Evolutionary conservation across 2,329 filamentous ascomycete species (phyloP).

Genomic region (Colletotrichum musae): DNA sequence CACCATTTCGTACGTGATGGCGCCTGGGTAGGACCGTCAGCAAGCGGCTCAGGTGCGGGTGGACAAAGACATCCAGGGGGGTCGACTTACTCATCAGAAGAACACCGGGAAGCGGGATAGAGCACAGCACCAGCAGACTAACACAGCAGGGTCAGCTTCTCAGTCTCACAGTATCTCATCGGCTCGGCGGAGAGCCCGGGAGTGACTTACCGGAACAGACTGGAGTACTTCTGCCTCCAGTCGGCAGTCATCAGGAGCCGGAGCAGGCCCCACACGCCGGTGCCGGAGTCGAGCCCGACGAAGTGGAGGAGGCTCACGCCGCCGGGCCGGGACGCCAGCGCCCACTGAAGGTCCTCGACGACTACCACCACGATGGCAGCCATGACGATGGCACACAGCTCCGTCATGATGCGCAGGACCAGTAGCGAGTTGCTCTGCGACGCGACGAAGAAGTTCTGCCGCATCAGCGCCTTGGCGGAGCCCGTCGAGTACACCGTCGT

Average conservation of each 20-base stretch:
- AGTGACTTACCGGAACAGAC: constrained; percentile 29
- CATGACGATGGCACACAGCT: constrained; percentile 25
- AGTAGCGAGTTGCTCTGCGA: constrained; percentile 30
- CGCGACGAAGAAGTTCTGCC: constrained; percentile 28
- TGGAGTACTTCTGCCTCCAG: constrained; percentile 37
- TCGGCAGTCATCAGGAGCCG: constrained; percentile 32
- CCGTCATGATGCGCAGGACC: constrained; percentile 33
- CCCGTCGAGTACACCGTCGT: constrained; percentile 36
- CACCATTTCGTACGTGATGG: constrained; percentile 31
- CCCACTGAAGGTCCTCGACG: constrained; percentile 36
- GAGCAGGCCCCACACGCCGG: constrained; percentile 32
- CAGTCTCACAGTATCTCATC: too few species aligned
- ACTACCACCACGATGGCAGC: constrained; percentile 31
- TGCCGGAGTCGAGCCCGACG: constrained; percentile 34
- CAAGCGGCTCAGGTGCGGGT: fast-evolving
- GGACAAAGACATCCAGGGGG: fast-evolving
- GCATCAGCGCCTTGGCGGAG: constrained; percentile 36
- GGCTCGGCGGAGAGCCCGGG: neutral
- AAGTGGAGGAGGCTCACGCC: constrained; percentile 33
- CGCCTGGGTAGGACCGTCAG: neutral
- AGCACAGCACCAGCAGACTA: constrained; percentile 33
- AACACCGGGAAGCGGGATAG: constrained; percentile 30
- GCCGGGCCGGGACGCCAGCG: constrained; percentile 32
- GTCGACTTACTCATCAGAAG: constrained; percentile 32
- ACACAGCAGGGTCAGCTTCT: too few species aligned